Evolutionary conservation across 805 yeast genomes (phyloP).

Genomic region (Saccharomycopsis vini): DNA sequence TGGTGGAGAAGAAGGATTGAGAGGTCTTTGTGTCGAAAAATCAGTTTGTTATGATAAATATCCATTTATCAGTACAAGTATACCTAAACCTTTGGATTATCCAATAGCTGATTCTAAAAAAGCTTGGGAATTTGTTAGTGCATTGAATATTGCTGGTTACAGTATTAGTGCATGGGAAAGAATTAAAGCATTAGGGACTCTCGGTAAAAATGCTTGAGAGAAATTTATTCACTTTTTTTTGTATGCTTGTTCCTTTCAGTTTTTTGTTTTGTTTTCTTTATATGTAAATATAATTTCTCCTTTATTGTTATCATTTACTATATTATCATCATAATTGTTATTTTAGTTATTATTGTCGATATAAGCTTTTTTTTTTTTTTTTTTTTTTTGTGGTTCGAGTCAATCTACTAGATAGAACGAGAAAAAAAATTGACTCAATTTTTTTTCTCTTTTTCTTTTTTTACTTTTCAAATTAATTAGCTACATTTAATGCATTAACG

Average conservation of each 20-base stretch:
- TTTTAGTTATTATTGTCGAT: too few relatives aligned
- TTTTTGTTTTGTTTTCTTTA: too few relatives aligned
- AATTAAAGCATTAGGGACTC: constrained; percentile 42
- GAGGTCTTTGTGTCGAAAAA: constrained; percentile 82
- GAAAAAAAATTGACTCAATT: too few relatives aligned
- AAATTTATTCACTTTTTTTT: neutral
- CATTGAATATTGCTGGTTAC: constrained; percentile 79
- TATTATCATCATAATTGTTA: too few relatives aligned
- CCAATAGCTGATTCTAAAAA: constrained; percentile 73
- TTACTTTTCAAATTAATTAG: too few relatives aligned
- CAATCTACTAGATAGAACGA: too few relatives aligned
- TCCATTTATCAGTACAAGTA: constrained; percentile 68
- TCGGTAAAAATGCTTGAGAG: constrained; percentile 30
- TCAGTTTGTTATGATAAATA: constrained; percentile 79
- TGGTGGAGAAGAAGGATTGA: constrained; percentile 95
- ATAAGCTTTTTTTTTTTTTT: neutral
- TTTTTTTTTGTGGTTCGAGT: neutral
- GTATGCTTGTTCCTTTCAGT: neutral
- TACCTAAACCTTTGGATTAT: constrained; percentile 86
- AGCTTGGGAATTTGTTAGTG: constrained; percentile 84
- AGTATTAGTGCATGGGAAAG: constrained; percentile 66
- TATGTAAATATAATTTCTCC: too few relatives aligned
- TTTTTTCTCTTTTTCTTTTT: too few relatives aligned
- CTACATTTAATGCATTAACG: too few relatives aligned
- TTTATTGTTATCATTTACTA: too few relatives aligned